Base-by-base conservation (phyloP, 2,329 filamentous ascomycete species). In the Talaromyces funiculosus region DNA sequence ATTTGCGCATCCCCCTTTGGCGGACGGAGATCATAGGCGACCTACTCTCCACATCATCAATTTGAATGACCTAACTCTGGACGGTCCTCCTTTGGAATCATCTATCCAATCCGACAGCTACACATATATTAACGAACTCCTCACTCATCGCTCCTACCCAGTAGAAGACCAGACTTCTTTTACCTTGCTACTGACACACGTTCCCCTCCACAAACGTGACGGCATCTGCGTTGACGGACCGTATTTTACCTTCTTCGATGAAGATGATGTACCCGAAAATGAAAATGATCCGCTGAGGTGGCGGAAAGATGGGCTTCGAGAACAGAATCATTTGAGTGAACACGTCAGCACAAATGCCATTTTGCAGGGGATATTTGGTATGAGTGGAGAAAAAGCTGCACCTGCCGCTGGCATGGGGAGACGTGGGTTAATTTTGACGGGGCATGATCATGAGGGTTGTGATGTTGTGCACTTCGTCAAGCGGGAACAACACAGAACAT, bases 371-470 rank as follows among this genome's bases (percentile, higher is more conserved):
- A 83, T 97, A 2, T 92, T 90, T 65, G 91, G 91, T 10, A 85
- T 94, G 75, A 90, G 80, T 68, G 84, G 83, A 5, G 82, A 90
- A 64, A 67, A 77, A 31, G 88, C 84, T 0, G 78, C 84, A 0
- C 45, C 60, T 10, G 85, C 80, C 0, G 71, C 75, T 10, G 91
- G 91, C 0, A 77, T 77, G 56, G 90, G 91, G 1, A 81, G 90
- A 16, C 82, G 80, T 8, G 92, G 93, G 0, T 77, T 97, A 5
- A 86, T 99, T 26, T 77, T 99, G 40, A 97, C 92, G 53, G 94
- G 94, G 0, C 94, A 99, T 72, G 94, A 99, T 70, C 94, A 99
- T 73, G 90, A 90, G 66, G 94, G 94, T 6, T 99, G 94, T 71
- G 92, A 97, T 73, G 89, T 88, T 7, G 88, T 89, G 69, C 94